phyloP scores from a whole-genome alignment of 2,329 filamentous ascomycete genomes.

The Trichoderma sp. region DNA sequence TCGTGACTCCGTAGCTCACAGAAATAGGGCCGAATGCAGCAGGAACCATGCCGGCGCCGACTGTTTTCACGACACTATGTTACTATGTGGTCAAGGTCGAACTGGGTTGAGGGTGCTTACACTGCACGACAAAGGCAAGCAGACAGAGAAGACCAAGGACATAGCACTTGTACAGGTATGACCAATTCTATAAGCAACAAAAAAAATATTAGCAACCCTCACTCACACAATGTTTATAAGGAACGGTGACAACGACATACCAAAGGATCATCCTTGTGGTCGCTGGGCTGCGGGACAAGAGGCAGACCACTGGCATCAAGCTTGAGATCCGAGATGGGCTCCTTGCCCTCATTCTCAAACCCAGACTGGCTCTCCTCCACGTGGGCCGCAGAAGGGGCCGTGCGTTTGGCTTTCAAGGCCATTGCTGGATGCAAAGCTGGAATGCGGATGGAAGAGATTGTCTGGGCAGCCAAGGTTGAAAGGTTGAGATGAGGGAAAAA shows the following conservation, averaged over 20 bases:
- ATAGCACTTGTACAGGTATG: constrained; percentile 7
- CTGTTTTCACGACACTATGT: background rate
- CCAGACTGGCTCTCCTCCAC: constrained; percentile 2
- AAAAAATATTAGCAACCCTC: background rate
- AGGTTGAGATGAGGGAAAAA: background rate
- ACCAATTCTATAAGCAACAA: background rate
- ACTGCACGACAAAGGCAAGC: constrained; percentile 11
- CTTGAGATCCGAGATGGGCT: background rate
- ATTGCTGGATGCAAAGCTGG: background rate
- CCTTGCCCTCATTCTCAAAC: constrained; percentile 9
- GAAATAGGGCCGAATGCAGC: constrained; percentile 8
- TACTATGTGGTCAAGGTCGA: background rate
- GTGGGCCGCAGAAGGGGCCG: background rate
- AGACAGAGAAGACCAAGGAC: constrained; percentile 9
- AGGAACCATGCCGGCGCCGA: constrained; percentile 13
- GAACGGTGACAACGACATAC: background rate
- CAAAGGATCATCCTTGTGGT: constrained; percentile 15
- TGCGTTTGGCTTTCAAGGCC: background rate
- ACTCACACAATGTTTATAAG: background rate
- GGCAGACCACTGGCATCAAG: constrained; percentile 2
- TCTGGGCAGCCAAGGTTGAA: background rate
- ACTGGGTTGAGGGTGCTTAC: background rate
- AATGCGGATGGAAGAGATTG: background rate
- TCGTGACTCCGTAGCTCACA: background rate
- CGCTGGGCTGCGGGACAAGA: constrained; percentile 12